Conservation (phyloP, 768 basidiomycete genomes). For the Boletus rufocinnamomeus region DNA sequence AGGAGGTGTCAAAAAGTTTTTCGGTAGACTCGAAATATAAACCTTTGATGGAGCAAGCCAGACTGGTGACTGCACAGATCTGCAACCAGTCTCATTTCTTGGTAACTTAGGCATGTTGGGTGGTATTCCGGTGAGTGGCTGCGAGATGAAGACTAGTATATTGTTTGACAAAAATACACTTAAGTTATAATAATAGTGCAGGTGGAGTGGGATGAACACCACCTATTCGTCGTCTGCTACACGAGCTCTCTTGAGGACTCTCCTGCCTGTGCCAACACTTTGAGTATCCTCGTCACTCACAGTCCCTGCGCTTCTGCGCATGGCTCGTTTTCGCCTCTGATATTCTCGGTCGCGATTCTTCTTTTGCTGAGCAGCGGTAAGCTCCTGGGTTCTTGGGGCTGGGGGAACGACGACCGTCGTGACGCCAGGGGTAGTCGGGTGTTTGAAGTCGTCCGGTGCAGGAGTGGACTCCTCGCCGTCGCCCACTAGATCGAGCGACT, state of each 20-base stretch:
- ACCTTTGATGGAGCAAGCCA: not conserved
- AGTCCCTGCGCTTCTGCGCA: slow-evolving; percentile 63
- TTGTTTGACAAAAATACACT: slow-evolving; percentile 6
- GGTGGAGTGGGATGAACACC: slow-evolving; percentile 7
- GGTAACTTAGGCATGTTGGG: not conserved
- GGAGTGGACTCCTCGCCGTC: slow-evolving; percentile 67
- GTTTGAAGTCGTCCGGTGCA: slow-evolving; percentile 64
- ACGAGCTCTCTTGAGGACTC: slow-evolving; percentile 70
- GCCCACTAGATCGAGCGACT: slow-evolving; percentile 77
- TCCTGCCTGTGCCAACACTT: slow-evolving; percentile 47
- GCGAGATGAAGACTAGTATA: not conserved
- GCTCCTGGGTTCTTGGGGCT: slow-evolving; percentile 65
- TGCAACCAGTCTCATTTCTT: not conserved
- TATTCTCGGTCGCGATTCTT: slow-evolving; percentile 80
- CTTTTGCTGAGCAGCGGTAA: slow-evolving; percentile 72
- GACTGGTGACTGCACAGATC: not conserved
- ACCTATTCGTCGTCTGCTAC: slow-evolving; percentile 64
- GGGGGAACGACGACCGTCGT: slow-evolving; percentile 80
- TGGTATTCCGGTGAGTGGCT: not conserved
- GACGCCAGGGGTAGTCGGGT: slow-evolving; percentile 68
- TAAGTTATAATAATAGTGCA: slow-evolving; percentile 7
- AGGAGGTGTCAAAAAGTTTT: slow-evolving; percentile 50
- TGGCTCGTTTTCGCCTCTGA: slow-evolving; percentile 73
- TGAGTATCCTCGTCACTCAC: slow-evolving; percentile 71
- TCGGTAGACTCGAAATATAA: slow-evolving; percentile 48